phyloP scores from a whole-genome alignment of 2,329 filamentous ascomycete genomes.

The Diaporthe vaccinii region DNA sequence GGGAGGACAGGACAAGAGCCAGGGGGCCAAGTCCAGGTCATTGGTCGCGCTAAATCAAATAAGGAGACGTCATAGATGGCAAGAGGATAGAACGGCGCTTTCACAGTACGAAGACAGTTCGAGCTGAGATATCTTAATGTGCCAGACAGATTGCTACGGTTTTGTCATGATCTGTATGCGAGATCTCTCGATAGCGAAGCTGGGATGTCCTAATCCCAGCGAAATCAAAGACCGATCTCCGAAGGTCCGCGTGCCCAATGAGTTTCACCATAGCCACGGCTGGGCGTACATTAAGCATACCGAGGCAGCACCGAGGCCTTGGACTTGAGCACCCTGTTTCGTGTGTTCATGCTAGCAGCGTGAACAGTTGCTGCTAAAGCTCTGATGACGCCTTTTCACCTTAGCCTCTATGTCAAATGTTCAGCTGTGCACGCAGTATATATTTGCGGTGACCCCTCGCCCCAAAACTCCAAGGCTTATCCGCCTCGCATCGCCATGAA shows the following conservation, averaged over 20 bases:
- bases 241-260: not conserved
- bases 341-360: not conserved
- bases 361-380: not conserved
- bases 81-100: not conserved
- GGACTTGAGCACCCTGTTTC: not conserved
- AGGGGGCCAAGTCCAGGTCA: not conserved
- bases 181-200: not conserved
- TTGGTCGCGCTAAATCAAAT: not conserved
- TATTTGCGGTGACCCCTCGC: not conserved
- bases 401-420: not conserved
- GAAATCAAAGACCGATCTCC: conserved; percentile 4
- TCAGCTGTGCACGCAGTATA: not conserved
- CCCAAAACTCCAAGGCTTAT: not conserved
- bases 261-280: not conserved
- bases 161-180: not conserved
- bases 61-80: not conserved
- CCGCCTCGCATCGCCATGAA: no score
- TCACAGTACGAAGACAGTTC: not conserved
- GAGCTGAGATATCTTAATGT: not conserved
- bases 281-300: not conserved
- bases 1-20: not conserved
- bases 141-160: not conserved
- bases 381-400: conserved; percentile 10
- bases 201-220: no score
- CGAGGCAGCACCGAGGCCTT: conserved; percentile 15